Evolutionary conservation across 495 filamentous ascomycete genomes (phyloP), one percentile per base, ranked within the genome.

Genomic region (Aspergillus kassunensis): DNA sequence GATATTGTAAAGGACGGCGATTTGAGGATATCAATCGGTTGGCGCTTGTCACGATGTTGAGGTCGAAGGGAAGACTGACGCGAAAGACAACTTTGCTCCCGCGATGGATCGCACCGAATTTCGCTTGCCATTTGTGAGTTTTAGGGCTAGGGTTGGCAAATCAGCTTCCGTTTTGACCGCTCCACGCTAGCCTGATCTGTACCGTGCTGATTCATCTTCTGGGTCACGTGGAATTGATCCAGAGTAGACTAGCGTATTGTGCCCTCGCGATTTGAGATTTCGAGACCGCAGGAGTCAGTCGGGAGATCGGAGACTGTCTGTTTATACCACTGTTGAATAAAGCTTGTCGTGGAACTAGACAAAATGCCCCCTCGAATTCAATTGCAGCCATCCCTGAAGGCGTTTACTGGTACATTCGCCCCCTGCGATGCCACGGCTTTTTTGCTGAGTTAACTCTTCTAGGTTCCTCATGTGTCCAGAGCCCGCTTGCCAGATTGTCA

Each of bases 361-460:
- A 74, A 53, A 44, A 93, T 93, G 89, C 81, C 89, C 61, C 87
- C 85, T 20, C 84, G 88, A 76, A 76, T 91, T 74, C 74, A 82
- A 48, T 58, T 79, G 51, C 72, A 81, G 52, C 75, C 83, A 61
- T 81, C 82, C 63, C 72, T 85, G 29, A 79, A 81, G 63, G 79
- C 78, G 19, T 73, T 86, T 29, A 79, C 76, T 51, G 71, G 89
- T 88, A 36, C 34, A 35, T n/a, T n/a, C n/a, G n/a, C n/a, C n/a
- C n/a, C n/a, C n/a, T n/a, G n/a, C n/a, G n/a, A n/a, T 43, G 18
- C 19, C 13, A n/a, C 12, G 12, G 30, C 8, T 33, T 7, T 1
- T 16, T 37, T 34, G 43, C 29, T 46, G 19, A 46, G 18, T 16
- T 3, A 3, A 0, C 24, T 18, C 24, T 20, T 44, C 23, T 27